phyloP scores from a whole-genome alignment of 371 early-diverging fungal genomes.

The Rhizopus sp. region DNA sequence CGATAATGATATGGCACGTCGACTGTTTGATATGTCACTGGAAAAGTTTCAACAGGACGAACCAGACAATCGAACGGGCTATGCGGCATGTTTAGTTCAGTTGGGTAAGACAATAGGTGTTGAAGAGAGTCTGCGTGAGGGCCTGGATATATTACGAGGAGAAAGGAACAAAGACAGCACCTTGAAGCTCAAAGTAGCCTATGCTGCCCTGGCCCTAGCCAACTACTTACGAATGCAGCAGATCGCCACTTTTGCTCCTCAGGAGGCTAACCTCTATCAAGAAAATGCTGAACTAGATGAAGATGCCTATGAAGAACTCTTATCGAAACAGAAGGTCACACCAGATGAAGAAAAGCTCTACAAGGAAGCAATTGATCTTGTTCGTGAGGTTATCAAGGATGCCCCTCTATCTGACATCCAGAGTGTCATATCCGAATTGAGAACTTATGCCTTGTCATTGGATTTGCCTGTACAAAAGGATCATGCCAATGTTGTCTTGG shows the following conservation, averaged over 20 bases:
- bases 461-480: constrained; percentile 28
- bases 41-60: constrained; percentile 54
- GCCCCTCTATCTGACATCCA: constrained; percentile 18
- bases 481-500: constrained; percentile 19
- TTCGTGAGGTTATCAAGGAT: constrained; percentile 15
- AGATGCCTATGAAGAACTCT: constrained; percentile 25
- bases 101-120: constrained; percentile 42
- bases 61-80: constrained; percentile 41
- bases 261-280: constrained; percentile 23
- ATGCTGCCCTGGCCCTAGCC: constrained; percentile 32
- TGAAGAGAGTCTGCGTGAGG: constrained; percentile 50
- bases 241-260: constrained; percentile 28
- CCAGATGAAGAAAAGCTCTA: constrained; percentile 35
- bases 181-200: constrained; percentile 18
- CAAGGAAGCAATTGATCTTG: constrained; percentile 29
- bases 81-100: constrained; percentile 46
- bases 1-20: constrained; percentile 42
- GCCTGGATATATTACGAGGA: constrained; percentile 38
- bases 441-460: constrained; percentile 34
- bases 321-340: constrained; percentile 30
- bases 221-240: constrained; percentile 25
- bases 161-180: constrained; percentile 17
- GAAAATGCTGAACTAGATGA: constrained; percentile 35
- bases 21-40: constrained; percentile 60
- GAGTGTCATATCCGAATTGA: constrained; percentile 23